Evolutionary conservation across 139 green algal species (phyloP).

Genomic region (Picochlorum sp.): DNA sequence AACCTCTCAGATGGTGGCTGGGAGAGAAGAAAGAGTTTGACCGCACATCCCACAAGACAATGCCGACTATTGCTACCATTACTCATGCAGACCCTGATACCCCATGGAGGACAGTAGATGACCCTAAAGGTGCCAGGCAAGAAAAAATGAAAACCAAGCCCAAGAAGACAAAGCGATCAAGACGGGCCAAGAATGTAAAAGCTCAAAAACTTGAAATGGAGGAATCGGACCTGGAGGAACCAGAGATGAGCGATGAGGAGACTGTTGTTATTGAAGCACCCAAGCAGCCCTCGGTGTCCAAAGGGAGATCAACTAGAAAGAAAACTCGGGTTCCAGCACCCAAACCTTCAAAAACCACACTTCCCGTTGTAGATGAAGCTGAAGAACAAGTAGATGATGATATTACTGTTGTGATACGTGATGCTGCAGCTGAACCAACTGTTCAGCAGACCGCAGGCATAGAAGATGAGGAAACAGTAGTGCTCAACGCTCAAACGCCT

Average conservation of each 20-base stretch:
- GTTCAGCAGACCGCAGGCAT: background rate
- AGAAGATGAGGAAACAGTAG: background rate
- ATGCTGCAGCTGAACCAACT: background rate
- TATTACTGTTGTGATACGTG: background rate
- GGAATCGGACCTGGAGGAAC: background rate
- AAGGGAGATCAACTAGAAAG: no score
- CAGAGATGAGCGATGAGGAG: background rate
- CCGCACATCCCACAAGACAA: constrained; percentile 18
- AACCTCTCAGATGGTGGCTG: constrained; percentile 28
- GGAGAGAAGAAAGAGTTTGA: constrained; percentile 20
- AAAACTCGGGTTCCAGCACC: no score
- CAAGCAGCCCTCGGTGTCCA: background rate
- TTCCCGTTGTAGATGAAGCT: background rate
- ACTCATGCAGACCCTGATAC: constrained; percentile 14
- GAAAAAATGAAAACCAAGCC: background rate
- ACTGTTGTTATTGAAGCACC: background rate
- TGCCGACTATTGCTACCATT: constrained; percentile 19
- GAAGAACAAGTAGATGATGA: background rate
- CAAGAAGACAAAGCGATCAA: background rate
- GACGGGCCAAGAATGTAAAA: background rate
- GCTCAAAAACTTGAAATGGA: background rate
- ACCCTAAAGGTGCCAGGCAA: constrained; percentile 1
- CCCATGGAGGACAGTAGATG: constrained; percentile 19
- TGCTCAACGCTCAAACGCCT: background rate
- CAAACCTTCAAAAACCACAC: no score